Conservation (phyloP, 2,329 filamentous ascomycete genomes). For the Epichloe uncinata region DNA sequence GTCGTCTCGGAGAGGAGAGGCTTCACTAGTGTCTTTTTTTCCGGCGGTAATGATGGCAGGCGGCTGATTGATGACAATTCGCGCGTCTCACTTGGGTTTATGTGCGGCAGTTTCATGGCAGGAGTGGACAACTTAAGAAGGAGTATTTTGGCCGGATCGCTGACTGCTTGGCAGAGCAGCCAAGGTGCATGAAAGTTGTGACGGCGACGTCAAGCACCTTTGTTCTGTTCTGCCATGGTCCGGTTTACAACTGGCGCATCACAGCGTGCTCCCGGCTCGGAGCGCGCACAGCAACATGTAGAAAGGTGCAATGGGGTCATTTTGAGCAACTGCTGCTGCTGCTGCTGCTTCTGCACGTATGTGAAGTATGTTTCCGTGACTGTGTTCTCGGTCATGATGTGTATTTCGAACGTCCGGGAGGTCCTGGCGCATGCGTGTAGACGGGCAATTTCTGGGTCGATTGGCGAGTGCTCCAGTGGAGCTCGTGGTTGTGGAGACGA, state of each 20-base stretch:
- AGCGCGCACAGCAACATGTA: conserved; percentile 1
- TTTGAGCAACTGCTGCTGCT: neutral
- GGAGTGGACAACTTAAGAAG: neutral
- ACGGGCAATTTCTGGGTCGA: too few relatives aligned
- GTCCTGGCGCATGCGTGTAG: too few relatives aligned
- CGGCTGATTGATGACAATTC: conserved; percentile 15
- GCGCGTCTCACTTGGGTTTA: conserved; percentile 10
- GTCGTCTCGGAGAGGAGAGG: conserved; percentile 6
- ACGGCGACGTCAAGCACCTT: neutral
- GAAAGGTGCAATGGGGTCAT: conserved; percentile 2
- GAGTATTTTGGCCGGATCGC: conserved; percentile 2
- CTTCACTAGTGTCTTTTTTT: conserved; percentile 15
- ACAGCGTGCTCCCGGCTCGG: conserved; percentile 4
- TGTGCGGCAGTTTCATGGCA: conserved; percentile 8
- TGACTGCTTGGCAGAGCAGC: conserved; percentile 4
- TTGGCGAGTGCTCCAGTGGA: too few relatives aligned
- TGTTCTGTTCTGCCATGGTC: neutral
- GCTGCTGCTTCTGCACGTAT: neutral
- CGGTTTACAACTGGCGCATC: conserved; percentile 7
- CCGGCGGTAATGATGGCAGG: conserved; percentile 17
- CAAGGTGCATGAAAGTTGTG: conserved; percentile 2
- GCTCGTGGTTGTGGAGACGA: too few relatives aligned
- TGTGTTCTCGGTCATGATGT: too few relatives aligned
- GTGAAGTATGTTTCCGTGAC: neutral
- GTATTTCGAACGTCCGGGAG: too few relatives aligned